Evolutionary conservation across 805 yeast species (phyloP).

Genomic region (Metschnikowia reukaufii): DNA sequence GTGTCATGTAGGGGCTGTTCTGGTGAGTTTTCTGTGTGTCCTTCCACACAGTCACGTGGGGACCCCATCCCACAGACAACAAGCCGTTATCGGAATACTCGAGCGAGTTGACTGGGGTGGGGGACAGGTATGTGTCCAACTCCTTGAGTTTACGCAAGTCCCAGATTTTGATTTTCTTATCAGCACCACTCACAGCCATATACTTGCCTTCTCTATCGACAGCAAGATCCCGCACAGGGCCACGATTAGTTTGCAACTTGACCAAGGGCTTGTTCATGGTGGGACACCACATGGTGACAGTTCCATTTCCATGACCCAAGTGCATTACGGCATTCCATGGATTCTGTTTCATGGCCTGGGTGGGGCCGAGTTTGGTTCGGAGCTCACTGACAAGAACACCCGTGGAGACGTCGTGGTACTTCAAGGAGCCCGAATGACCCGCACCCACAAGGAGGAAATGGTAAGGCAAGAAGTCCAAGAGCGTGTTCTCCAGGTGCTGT

Average conservation of each 20-base stretch:
- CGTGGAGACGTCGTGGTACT: conserved; percentile 94
- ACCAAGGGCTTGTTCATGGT: conserved; percentile 81
- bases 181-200: conserved; percentile 92
- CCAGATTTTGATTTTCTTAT: conserved; percentile 84
- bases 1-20: conserved; percentile 88
- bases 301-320: conserved; percentile 90
- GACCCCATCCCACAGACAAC: conserved; percentile 90
- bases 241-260: conserved; percentile 76
- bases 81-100: conserved; percentile 86
- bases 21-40: conserved; percentile 73
- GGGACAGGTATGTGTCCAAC: conserved; percentile 66
- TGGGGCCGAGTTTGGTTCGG: conserved; percentile 87
- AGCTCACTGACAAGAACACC: conserved; percentile 82
- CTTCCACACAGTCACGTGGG: conserved; percentile 93
- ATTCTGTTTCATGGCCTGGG: conserved; percentile 82
- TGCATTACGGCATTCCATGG: conserved; percentile 96
- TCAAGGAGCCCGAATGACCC: conserved; percentile 84
- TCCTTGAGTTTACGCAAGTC: conserved; percentile 83
- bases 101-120: conserved; percentile 81
- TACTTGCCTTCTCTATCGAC: conserved; percentile 89
- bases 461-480: conserved; percentile 86
- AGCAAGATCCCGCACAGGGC: conserved; percentile 84
- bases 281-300: conserved; percentile 93
- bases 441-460: conserved; percentile 86
- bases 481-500: conserved; percentile 83